Evolutionary conservation across 164 flowering plant genomes (phyloP).

Genomic region (Kalanchoe fedtschenkoi): DNA sequence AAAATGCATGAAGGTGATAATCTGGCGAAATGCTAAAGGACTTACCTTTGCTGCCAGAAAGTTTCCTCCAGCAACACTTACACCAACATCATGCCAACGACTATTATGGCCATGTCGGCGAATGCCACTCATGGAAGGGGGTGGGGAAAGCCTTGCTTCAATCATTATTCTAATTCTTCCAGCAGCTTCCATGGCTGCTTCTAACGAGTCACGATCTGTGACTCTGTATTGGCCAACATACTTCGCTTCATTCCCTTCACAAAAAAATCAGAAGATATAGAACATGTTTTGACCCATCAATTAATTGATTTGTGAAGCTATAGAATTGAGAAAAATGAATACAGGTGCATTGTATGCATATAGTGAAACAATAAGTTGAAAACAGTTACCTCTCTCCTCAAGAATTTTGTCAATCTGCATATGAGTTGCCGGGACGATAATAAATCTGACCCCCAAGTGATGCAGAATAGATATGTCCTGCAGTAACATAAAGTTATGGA

Average conservation of each 20-base stretch:
- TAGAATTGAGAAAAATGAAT: neutral
- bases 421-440: slow-evolving; percentile 89
- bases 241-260: slow-evolving; percentile 62
- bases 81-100: slow-evolving; percentile 91
- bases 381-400: slow-evolving; percentile 58
- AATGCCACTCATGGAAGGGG: slow-evolving; percentile 65
- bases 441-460: slow-evolving; percentile 79
- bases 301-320: neutral
- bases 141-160: slow-evolving; percentile 90
- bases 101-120: slow-evolving; percentile 90
- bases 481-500: slow-evolving; percentile 5
- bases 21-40: no score
- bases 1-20: slow-evolving; percentile 8
- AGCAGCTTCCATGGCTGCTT: slow-evolving; percentile 88
- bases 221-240: slow-evolving; percentile 76
- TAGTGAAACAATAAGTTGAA: neutral
- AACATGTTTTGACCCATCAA: neutral
- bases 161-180: slow-evolving; percentile 66
- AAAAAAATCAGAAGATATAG: slow-evolving; percentile 4
- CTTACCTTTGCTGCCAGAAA: slow-evolving; percentile 87
- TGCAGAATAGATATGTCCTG: slow-evolving; percentile 97
- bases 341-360: neutral
- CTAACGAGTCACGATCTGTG: slow-evolving; percentile 66
- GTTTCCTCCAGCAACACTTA: slow-evolving; percentile 90
- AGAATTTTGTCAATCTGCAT: slow-evolving; percentile 78